Conservation (phyloP, 441 rosid genomes). For the Viola pubescens region DNA sequence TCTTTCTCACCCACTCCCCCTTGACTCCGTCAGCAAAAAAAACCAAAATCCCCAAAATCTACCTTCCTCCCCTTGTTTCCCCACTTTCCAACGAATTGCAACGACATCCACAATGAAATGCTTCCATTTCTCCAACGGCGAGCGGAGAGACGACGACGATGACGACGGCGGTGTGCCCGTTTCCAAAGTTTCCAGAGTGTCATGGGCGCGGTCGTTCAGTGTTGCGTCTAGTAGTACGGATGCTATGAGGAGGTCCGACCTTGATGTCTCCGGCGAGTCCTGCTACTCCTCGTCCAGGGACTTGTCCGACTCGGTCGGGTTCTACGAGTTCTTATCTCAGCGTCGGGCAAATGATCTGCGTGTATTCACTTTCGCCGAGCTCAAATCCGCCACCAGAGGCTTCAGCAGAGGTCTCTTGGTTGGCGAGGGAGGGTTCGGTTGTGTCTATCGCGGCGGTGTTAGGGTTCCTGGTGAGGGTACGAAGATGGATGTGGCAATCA, state of each 20-base stretch:
- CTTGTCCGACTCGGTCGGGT: constrained; percentile 47
- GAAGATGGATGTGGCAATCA: constrained; percentile 69
- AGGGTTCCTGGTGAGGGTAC: constrained; percentile 35
- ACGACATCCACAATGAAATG: constrained; percentile 50
- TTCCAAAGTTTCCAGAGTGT: constrained; percentile 52
- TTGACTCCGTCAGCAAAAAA: too few species aligned
- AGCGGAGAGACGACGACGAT: constrained; percentile 33
- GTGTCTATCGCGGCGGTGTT: constrained; percentile 77
- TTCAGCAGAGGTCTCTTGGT: constrained; percentile 67
- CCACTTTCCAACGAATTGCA: neutral
- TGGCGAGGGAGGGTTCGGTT: constrained; percentile 95
- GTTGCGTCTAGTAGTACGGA: constrained; percentile 64
- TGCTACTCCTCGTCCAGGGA: constrained; percentile 40
- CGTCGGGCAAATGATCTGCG: constrained; percentile 71
- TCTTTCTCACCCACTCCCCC: too few species aligned
- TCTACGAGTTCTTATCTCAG: constrained; percentile 43
- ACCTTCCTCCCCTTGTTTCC: neutral
- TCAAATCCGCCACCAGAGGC: constrained; percentile 65
- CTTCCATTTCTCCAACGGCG: constrained; percentile 82
- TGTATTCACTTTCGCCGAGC: constrained; percentile 50
- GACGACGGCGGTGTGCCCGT: constrained; percentile 30
- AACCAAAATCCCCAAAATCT: neutral
- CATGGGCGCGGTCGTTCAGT: constrained; percentile 88
- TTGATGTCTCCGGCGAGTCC: constrained; percentile 53
- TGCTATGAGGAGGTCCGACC: constrained; percentile 59